These are phyloP conservation scores for Crucibulum cyathiforme DNA, from an alignment of 1,284 basidiomycete genomes.

Conservation along the genomic window DNA sequence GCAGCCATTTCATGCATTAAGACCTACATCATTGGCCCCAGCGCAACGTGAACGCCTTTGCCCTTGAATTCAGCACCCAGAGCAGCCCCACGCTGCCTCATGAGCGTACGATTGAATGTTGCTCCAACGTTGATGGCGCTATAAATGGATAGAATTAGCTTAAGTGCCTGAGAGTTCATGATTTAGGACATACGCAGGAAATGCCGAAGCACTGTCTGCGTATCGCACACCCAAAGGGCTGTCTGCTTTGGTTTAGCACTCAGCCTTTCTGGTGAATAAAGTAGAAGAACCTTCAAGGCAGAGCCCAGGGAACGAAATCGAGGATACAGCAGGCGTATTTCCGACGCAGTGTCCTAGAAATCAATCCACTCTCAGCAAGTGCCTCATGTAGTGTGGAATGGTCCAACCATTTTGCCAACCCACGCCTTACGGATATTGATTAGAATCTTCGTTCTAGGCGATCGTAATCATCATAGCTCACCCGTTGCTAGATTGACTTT, in stretches of 20 bases:
- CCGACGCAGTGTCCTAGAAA: conserved; percentile 70
- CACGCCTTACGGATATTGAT: conserved; percentile 32
- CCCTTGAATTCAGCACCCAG: conserved; percentile 74
- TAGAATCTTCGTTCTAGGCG: neutral
- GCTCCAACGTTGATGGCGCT: conserved; percentile 76
- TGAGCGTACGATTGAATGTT: conserved; percentile 76
- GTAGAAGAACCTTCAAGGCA: conserved; percentile 62
- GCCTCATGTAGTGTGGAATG: neutral
- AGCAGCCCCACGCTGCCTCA: conserved; percentile 65
- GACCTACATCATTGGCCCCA: conserved; percentile 59
- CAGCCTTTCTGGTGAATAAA: neutral
- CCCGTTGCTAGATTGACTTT: conserved; percentile 66
- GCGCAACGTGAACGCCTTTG: conserved; percentile 64
- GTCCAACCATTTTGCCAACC: conserved; percentile 45
- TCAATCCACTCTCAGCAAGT: neutral
- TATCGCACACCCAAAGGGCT: conserved; percentile 69
- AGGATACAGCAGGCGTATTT: conserved; percentile 67
- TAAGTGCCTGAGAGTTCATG: neutral
- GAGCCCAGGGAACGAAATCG: conserved; percentile 69
- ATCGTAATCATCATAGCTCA: conserved; percentile 17
- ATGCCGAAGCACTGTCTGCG: conserved; percentile 66
- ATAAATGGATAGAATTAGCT: neutral
- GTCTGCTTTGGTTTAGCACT: conserved; percentile 36
- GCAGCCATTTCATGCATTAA: neutral
- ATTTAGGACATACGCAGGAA: conserved; percentile 60